A percentile compares a stretch with the other conserved stretches of the same genome.
Evolutionary conservation across 768 basidiomycete genomes (phyloP).

Genomic region (Pleurotus pulmonarius): DNA sequence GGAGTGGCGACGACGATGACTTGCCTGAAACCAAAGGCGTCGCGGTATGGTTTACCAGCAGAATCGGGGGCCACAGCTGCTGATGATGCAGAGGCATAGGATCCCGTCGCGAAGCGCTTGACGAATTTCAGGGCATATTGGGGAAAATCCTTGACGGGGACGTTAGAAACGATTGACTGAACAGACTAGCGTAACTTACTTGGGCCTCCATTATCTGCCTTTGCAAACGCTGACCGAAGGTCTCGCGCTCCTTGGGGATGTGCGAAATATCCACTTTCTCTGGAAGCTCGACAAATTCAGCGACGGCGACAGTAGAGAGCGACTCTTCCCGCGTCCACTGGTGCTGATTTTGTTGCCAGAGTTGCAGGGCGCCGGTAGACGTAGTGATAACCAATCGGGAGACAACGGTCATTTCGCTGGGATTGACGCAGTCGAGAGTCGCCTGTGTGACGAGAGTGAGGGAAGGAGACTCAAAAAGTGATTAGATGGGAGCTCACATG

Average conservation of each 20-base stretch:
- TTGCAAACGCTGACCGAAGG: constrained; percentile 43
- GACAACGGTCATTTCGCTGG: constrained; percentile 29
- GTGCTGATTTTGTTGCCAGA: constrained; percentile 59
- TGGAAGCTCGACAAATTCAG: constrained; percentile 77
- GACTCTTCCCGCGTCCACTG: constrained; percentile 84
- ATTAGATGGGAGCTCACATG: constrained; percentile 43
- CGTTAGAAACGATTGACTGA: too few species aligned
- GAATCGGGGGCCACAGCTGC: constrained; percentile 24
- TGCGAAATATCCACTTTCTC: constrained; percentile 37
- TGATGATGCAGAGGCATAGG: constrained; percentile 49
- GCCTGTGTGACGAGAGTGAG: constrained; percentile 29
- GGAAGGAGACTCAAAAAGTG: not conserved
- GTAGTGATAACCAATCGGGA: constrained; percentile 57
- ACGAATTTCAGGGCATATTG: constrained; percentile 62
- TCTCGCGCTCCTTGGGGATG: constrained; percentile 42
- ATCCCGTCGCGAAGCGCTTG: constrained; percentile 68
- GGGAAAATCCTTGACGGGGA: constrained; percentile 55
- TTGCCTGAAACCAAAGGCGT: constrained; percentile 86
- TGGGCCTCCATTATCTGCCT: constrained; percentile 60
- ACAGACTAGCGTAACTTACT: constrained; percentile 29
- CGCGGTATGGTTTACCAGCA: constrained; percentile 46
- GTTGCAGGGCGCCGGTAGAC: constrained; percentile 71
- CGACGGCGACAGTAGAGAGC: constrained; percentile 57
- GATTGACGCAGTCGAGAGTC: constrained; percentile 47
- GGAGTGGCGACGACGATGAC: constrained; percentile 70